phyloP scores from a whole-genome alignment of 2,329 filamentous ascomycete species.

The Xylariaceae sp. region DNA sequence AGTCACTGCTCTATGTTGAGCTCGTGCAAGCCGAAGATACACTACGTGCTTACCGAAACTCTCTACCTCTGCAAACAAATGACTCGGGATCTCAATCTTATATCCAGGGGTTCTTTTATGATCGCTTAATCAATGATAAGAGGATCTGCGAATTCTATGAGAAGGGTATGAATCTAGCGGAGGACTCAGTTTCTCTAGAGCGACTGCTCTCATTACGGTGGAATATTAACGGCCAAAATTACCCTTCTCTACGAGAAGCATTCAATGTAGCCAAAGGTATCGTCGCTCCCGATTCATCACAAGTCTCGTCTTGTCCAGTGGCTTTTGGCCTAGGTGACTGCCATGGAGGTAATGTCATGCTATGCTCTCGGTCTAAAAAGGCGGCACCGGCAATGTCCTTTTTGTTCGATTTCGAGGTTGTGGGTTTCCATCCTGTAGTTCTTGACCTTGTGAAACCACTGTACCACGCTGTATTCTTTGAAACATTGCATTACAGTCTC shows the following conservation, averaged over 20 bases:
- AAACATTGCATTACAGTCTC: constrained; percentile 1
- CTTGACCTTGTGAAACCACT: constrained; percentile 23
- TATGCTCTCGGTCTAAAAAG: neutral
- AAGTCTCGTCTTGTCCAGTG: constrained; percentile 6
- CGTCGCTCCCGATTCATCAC: neutral
- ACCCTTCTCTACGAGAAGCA: constrained; percentile 2
- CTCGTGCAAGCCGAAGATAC: constrained; percentile 23
- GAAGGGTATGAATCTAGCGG: constrained; percentile 2
- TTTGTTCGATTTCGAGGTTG: constrained; percentile 19
- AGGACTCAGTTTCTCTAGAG: neutral
- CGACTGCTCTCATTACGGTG: constrained; percentile 13
- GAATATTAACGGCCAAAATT: constrained; percentile 3
- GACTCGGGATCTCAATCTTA: neutral
- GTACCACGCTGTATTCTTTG: constrained; percentile 22
- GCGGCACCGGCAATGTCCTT: neutral
- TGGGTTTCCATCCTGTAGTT: constrained; percentile 21
- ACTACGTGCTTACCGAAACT: constrained; percentile 17
- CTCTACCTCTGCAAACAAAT: constrained; percentile 1
- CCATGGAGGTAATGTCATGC: constrained; percentile 20
- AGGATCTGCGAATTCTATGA: constrained; percentile 12
- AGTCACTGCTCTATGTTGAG: constrained; percentile 19
- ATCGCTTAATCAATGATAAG: constrained; percentile 8
- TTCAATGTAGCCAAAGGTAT: neutral
- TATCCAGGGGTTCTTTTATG: constrained; percentile 15
- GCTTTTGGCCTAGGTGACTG: constrained; percentile 20